Base-by-base conservation (phyloP, 2,329 filamentous ascomycete species). In the Anisogramma anomala region DNA sequence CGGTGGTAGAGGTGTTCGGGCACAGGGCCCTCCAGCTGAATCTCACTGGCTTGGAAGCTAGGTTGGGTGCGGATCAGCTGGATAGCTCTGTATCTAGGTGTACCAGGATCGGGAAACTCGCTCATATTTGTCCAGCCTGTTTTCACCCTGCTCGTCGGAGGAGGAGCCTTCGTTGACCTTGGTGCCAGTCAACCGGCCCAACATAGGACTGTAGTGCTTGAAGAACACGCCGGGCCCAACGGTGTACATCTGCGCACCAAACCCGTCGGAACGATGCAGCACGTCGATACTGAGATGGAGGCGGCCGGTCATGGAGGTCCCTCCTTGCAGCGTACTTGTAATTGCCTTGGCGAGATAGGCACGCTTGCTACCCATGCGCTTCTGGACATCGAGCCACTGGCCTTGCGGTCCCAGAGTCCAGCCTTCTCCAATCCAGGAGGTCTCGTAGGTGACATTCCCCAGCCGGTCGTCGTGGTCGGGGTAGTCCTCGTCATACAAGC, bases 41-140 rank as follows among this genome's bases (percentile, higher is more conserved):
- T 79, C 58, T 95, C 83, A 57, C 86, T 88, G 28, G 89, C 84
- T 68, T 94, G 88, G 62, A 96, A 96, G 60, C 84, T 88, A 53
- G 11, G n/a, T n/a, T n/a, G 13, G n/a, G 38, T 19, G 30, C 31
- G 33, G 39, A 26, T 35, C 15, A 28, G 14, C 19, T 32, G 15
- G 8, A n/a, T 36, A 41, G 7, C 35, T 6, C 19, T 43, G 8
- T 19, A 8, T 20, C 11, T 14, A 20, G 11, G 10, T 8, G 13
- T 14, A 9, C 8, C 1, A 20, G 19, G 9, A n/a, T 11, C 4
- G n/a, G 18, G 10, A 20, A 26, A 65, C 77, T 49, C 65, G 84
- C 81, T 91, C 85, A 57, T 89, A 89, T 66, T 78, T 80, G 54
- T 83, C 72, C 3, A 77, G 69, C 49, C 69, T 69, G 28, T 63